Conservation (phyloP, 2,329 filamentous ascomycete species). For the Aspergillus ochraceus region DNA sequence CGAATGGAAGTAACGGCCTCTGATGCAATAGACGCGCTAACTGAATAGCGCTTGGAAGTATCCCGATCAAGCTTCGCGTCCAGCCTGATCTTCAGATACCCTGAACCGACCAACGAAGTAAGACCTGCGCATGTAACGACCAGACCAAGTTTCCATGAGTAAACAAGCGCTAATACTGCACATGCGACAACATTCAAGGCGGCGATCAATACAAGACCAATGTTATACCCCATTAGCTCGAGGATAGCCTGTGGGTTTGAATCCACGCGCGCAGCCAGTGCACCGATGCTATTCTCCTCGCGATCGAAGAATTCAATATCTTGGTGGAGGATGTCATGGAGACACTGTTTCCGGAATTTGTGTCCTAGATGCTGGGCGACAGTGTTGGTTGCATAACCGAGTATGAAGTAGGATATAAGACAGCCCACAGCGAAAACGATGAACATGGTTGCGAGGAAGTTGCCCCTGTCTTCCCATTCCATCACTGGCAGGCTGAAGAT, state of each 20-base stretch:
- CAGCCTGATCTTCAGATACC: conserved; percentile 50
- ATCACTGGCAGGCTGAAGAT: not conserved
- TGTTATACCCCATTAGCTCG: conserved; percentile 53
- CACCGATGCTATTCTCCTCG: conserved; percentile 30
- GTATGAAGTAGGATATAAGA: not conserved
- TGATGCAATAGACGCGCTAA: conserved; percentile 42
- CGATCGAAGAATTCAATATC: conserved; percentile 36
- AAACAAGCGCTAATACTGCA: conserved; percentile 47
- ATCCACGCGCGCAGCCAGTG: conserved; percentile 25
- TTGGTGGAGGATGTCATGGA: no score
- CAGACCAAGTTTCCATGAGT: conserved; percentile 54
- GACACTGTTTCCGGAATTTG: no score
- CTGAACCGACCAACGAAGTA: conserved; percentile 47
- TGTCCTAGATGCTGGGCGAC: no score
- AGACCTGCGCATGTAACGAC: conserved; percentile 50
- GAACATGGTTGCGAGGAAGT: not conserved
- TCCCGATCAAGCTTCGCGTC: conserved; percentile 34
- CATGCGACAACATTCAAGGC: conserved; percentile 49
- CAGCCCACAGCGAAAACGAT: not conserved
- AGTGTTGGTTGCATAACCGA: not conserved
- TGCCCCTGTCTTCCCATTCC: not conserved
- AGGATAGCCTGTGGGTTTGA: conserved; percentile 38
- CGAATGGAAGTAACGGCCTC: conserved; percentile 50
- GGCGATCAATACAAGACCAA: conserved; percentile 50
- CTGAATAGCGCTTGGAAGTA: conserved; percentile 38